Base-by-base conservation (phyloP, 2,329 filamentous ascomycete genomes). In the Rugonectria rugulosa region DNA sequence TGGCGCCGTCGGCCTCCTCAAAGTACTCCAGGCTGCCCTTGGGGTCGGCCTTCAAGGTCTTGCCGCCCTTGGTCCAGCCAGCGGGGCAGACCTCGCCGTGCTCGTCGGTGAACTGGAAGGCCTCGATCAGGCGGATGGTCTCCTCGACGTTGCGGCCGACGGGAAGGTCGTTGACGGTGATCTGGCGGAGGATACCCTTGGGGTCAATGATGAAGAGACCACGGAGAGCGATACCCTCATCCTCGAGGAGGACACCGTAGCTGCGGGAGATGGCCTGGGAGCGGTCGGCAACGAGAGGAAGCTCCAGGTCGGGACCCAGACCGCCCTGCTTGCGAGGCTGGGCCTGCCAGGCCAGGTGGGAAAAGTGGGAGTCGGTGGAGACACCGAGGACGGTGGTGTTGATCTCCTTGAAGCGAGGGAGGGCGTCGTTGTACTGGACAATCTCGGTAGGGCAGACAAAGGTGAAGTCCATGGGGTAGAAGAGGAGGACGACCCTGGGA, bases 31-130 rank as follows among this genome's bases (percentile, higher is more conserved):
- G 72, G 64, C 75, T 79, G 48, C 76, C 77, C 72, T 80, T 81
- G 61, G 79, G 78, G 56, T 79, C 78, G 53, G 79, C 76, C 77
- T 81, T 81, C 72, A 81, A 80, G 47, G 73, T 74, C 72, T 80
- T 75, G 67, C 68, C 70, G 45, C 79, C 79, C 56, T 75, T 70
- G 56, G 75, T 74, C 79, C 79, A 81, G 65, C 78, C 79, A 49
- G 79, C 79, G 38, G 79, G 79, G 73, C 79, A 93, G 51, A 91
- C 83, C 71, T 91, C 87, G 74, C 92, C 92, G 80, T 90, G 91
- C 64, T 91, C 89, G 64, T 93, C 89, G 11, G 90, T 90, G 78
- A 94, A 91, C 74, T 93, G 90, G 73, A 92, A 92, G 6, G 89
- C 88, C 62, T 88, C 81, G 55, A 88, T 83, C 1, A 89, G 88